Evolutionary conservation across 2,329 filamentous ascomycete species (phyloP).

Genomic region (Emmonsiellopsis sp.): DNA sequence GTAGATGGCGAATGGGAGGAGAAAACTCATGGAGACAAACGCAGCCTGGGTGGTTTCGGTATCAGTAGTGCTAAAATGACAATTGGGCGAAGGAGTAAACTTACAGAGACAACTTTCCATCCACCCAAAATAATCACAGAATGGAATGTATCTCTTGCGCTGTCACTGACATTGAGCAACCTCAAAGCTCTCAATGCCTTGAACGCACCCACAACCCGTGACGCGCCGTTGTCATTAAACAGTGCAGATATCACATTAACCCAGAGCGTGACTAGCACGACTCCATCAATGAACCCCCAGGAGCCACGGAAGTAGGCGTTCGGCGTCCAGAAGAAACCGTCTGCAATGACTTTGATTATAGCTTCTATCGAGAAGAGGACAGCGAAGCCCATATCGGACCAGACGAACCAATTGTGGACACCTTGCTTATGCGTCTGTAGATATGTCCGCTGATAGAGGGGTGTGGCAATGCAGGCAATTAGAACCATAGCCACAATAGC

Average conservation of each 20-base stretch:
- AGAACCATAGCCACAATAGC: constrained; percentile 97
- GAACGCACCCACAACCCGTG: constrained; percentile 87
- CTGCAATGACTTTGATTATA: constrained; percentile 83
- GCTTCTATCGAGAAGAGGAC: constrained; percentile 79
- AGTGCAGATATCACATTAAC: constrained; percentile 83
- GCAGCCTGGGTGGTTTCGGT: constrained; percentile 49
- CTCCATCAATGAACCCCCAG: constrained; percentile 90
- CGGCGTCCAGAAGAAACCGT: constrained; percentile 92
- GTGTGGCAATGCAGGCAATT: constrained; percentile 87
- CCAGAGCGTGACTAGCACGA: constrained; percentile 90
- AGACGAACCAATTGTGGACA: constrained; percentile 83
- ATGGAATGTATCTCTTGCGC: constrained; percentile 90
- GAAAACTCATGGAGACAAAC: constrained; percentile 84
- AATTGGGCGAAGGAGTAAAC: constrained; percentile 21
- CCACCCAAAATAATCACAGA: constrained; percentile 89
- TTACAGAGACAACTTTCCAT: constrained; percentile 81
- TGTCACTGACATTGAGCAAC: constrained; percentile 91
- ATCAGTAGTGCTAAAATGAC: constrained; percentile 1
- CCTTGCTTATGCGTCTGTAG: constrained; percentile 54
- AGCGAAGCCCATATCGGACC: constrained; percentile 85
- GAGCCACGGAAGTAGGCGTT: constrained; percentile 95
- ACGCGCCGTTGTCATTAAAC: constrained; percentile 71
- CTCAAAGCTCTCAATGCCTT: constrained; percentile 89
- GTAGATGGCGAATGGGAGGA: constrained; percentile 96
- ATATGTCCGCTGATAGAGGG: constrained; percentile 85